Base-by-base conservation (phyloP, 352 stramenopile species). In the Paralagenidium karlingii region DNA sequence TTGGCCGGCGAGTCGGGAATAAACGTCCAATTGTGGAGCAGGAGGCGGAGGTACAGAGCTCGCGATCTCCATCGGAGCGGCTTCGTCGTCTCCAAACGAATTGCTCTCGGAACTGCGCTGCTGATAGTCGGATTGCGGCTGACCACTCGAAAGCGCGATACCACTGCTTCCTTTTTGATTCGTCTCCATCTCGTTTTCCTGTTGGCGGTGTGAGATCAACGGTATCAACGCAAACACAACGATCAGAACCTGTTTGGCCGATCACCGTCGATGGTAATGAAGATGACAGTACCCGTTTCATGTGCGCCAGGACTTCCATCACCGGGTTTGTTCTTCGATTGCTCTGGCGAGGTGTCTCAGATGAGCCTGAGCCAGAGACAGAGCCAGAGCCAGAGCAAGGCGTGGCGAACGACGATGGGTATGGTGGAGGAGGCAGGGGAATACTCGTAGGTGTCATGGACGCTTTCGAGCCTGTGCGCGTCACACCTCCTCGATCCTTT, bases 231-330 rank as follows among this genome's bases (percentile, higher is more conserved):
- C 28, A 9, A 18, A 18, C 8, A 15, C 42, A 43, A 12, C 8
- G 16, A 21, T 42, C 13, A 30, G 11, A n/a, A 9, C 12, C 42
- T 34, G 22, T 42, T 42, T 34, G n/a, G n/a, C n/a, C n/a, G n/a
- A n/a, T n/a, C n/a, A n/a, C n/a, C n/a, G n/a, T n/a, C n/a, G n/a
- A n/a, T n/a, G n/a, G n/a, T n/a, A n/a, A n/a, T n/a, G n/a, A n/a
- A n/a, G n/a, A n/a, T n/a, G n/a, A n/a, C n/a, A n/a, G n/a, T n/a
- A n/a, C n/a, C 9, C 60, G 56, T 51, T 87, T 88, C 58, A 91
- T 83, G 34, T 79, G 86, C 22, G 68, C 73, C 11, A 91, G 61
- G 33, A 91, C 76, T 36, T 89, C 75, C 48, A 89, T 55, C 9
- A 89, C 69, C 13, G 68, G 66, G 28, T 68, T 82, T 65, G 26